Base-by-base conservation (phyloP, 2,329 filamentous ascomycete species). In the Paramyrothecium sp. region DNA sequence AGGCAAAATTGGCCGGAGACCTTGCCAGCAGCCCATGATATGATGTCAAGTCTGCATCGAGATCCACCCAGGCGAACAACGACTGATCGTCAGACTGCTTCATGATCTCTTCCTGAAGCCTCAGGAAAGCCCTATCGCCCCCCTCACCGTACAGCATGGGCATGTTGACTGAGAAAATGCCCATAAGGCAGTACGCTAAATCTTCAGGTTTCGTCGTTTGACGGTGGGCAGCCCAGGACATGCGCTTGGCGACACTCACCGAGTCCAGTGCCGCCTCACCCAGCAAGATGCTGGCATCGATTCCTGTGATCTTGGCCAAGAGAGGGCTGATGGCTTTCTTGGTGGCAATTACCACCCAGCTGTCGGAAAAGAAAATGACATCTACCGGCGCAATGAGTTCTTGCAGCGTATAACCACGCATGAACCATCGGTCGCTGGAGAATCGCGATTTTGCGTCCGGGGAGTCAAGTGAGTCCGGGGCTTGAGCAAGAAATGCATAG, bases 1-100 rank as follows among this genome's bases (percentile, higher is more conserved):
- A 70, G 2, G 69, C 68, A 61, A 79, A 79, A 3, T 69, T 68
- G 46, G 64, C 62, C n/a, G 76, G 19, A 83, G 79, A 61, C 86
- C 88, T 66, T 79, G 78, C 58, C 13, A 69, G 57, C 12, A 68
- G 58, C 2, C 67, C 66, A 23, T 56, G 57, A 5, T 53, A 59
- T 2, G 53, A 53, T 3, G 79, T 79, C 1, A 58, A 50, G 10
- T 58, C 49, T 7, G 55, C 55, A 33, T 56, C 46, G 13, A 26
- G 20, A 23, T 62, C 57, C 2, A 54, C 34, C 57, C 59, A 63
- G 2, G 55, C 55, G 30, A 63, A 61, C 8, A 61, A 26, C 1
- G 56, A 58, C 23, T 58, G 44, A 12, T 63, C 61, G 44, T 65
- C 56, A 4, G 54, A 58, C 3, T 55, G 54, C n/a, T 61, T 60